Evolutionary conservation across 306 rosid species (phyloP), one percentile per base, ranked within the genome.

Genomic region (Hippophae tibetana): DNA sequence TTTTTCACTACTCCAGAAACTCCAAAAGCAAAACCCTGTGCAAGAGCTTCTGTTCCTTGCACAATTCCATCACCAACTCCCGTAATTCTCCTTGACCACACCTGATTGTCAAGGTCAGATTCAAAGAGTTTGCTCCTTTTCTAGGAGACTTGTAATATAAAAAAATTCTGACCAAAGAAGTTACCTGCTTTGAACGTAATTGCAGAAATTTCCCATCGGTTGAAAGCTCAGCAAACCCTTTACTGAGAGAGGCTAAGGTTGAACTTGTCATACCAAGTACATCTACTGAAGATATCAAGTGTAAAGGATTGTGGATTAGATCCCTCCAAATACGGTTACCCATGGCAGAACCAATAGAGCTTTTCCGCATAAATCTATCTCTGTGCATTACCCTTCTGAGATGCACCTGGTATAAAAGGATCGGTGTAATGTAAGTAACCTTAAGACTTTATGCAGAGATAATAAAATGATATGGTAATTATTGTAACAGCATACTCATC

Each of bases 231-330:
- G 99, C 99, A 70, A 92, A 88, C 66, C 99, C 99, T 78, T 78
- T 88, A 72, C 99, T 84, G 54, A 92, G 80, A 63, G 99, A 92
- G 60, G 99, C 83, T 63, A 92, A 68, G 6, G 99, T 92, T 82
- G 99, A 92, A 67, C 99, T 92, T 60, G 99, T 82, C 96, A 92
- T 88, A 69, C 99, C 96, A 61, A 92, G 85, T 25, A 92, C 99
- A 77, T 92, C 90, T 9, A 92, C 92, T 6, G 95, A 88, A 80
- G 88, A 92, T 76, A 92, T 78, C 66, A 92, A 73, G 74, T 92
- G 99, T 55, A 92, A 69, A 47, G 99, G 99, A 74, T 92, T 92
- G 65, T 92, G 99, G 71, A 92, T 88, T 75, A 92, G 74, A 65
- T 92, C 99, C 74, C 99, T 83, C 90, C 89, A 92, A 72, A 92